Evolutionary conservation across 331 rosid genomes (phyloP).

Genomic region (Rosa hybrid): DNA sequence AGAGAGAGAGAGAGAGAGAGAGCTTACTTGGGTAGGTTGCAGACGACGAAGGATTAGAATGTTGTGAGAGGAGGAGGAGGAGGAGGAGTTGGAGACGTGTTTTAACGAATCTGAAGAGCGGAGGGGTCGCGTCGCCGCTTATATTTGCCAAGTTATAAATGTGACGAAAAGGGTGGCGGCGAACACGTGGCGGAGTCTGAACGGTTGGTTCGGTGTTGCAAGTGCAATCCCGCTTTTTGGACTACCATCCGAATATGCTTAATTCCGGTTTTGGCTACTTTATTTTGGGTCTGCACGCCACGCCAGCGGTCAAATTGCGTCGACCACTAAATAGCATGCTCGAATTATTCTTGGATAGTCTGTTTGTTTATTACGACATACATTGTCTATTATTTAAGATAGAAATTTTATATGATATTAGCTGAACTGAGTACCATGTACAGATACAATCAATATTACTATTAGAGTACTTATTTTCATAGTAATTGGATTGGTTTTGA

Average conservation of each 20-base stretch:
- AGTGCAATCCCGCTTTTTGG: background rate
- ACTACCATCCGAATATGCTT: background rate
- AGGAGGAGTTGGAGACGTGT: background rate
- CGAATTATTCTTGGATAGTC: too few relatives aligned
- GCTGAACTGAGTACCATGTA: too few relatives aligned
- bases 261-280: background rate
- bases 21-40: constrained; percentile 39
- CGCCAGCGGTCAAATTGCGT: background rate
- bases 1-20: background rate
- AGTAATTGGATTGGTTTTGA: too few relatives aligned
- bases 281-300: background rate
- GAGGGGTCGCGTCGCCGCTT: constrained; percentile 19
- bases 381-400: too few relatives aligned
- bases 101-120: constrained; percentile 10
- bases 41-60: background rate
- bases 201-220: background rate
- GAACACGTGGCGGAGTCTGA: background rate
- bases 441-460: too few relatives aligned
- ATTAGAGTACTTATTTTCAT: too few relatives aligned
- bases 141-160: background rate
- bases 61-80: background rate
- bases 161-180: background rate
- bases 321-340: background rate
- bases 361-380: too few relatives aligned
- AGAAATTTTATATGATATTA: too few relatives aligned